phyloP scores from a whole-genome alignment of 257 asterid species.

The Solanum etuberosum region DNA sequence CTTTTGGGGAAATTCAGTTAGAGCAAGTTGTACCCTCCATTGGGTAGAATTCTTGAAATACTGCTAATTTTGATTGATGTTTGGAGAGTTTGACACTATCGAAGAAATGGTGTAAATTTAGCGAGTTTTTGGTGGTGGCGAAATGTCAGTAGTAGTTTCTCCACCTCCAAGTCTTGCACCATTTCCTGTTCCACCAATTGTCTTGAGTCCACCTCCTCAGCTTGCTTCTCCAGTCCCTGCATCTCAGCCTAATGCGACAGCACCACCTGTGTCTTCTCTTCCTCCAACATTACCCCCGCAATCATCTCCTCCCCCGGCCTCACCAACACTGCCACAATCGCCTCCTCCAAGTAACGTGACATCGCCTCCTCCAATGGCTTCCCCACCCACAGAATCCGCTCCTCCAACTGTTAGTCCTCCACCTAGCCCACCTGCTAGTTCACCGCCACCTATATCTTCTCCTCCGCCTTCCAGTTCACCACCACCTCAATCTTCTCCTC shows the following conservation, averaged over 20 bases:
- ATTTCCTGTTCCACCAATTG: conserved; percentile 8
- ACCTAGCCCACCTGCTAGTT: not conserved
- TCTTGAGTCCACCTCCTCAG: conserved; percentile 12
- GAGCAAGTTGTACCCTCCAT: not conserved
- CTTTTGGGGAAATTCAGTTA: not conserved
- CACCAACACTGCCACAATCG: not conserved
- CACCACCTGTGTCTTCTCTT: not conserved
- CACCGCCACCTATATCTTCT: conserved; percentile 1
- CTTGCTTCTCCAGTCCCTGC: not conserved
- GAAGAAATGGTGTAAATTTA: conserved; percentile 1
- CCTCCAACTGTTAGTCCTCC: conserved; percentile 3
- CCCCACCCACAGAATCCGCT: conserved; percentile 14
- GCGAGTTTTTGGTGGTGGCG: conserved; percentile 22
- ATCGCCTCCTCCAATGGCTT: conserved; percentile 12
- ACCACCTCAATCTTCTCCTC: not conserved
- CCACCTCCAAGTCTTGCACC: conserved; percentile 23
- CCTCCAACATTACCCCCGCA: not conserved
- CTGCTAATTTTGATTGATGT: not conserved
- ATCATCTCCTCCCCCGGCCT: not conserved
- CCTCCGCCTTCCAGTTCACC: conserved; percentile 7
- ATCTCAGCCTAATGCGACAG: not conserved
- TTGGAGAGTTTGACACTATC: conserved; percentile 3
- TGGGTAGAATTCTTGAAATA: conserved; percentile 7
- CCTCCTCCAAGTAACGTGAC: not conserved
- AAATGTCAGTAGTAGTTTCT: conserved; percentile 11